Percentiles rank a stretch among this genome's conserved stretches.
phyloP scores from a whole-genome alignment of 257 asterid species.

The Jaltomata sinuosa region DNA sequence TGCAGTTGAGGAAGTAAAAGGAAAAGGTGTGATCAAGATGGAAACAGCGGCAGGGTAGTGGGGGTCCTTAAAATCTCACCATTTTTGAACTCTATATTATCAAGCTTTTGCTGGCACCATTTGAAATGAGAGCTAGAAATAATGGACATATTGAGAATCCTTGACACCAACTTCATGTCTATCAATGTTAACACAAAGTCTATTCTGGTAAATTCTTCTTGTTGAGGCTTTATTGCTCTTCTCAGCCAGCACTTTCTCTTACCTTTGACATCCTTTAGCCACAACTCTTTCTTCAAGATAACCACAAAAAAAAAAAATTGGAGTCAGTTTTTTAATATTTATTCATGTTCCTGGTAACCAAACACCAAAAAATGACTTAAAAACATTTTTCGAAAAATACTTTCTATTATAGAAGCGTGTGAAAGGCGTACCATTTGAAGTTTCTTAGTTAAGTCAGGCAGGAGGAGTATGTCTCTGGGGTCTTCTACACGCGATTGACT shows the following conservation, averaged over 20 bases:
- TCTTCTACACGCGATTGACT: slow-evolving; percentile 37
- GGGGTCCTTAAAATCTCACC: slow-evolving; percentile 22
- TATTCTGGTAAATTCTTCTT: slow-evolving; percentile 11
- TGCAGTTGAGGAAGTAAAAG: background rate
- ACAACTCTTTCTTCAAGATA: slow-evolving; percentile 24
- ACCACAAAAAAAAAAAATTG: background rate
- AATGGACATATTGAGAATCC: slow-evolving; percentile 27
- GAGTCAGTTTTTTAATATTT: no score
- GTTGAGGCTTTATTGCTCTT: slow-evolving; percentile 18
- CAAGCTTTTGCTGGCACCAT: slow-evolving; percentile 57
- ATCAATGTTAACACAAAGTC: slow-evolving; percentile 24
- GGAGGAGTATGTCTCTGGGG: slow-evolving; percentile 43
- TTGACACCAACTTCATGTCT: slow-evolving; percentile 39
- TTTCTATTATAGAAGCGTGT: background rate
- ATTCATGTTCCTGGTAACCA: no score
- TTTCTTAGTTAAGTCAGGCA: slow-evolving; percentile 18
- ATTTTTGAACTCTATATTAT: slow-evolving; percentile 19
- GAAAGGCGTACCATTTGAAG: slow-evolving; percentile 31
- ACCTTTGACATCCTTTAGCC: slow-evolving; percentile 30
- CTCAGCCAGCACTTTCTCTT: slow-evolving; percentile 41
- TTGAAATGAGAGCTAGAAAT: slow-evolving; percentile 34
- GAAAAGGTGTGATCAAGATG: slow-evolving; percentile 6
- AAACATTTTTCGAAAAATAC: background rate
- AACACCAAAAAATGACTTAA: background rate
- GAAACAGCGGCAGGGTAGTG: slow-evolving; percentile 19